Base-by-base conservation (phyloP, 2,329 filamentous ascomycete genomes). In the Stagonosporopsis vannaccii region DNA sequence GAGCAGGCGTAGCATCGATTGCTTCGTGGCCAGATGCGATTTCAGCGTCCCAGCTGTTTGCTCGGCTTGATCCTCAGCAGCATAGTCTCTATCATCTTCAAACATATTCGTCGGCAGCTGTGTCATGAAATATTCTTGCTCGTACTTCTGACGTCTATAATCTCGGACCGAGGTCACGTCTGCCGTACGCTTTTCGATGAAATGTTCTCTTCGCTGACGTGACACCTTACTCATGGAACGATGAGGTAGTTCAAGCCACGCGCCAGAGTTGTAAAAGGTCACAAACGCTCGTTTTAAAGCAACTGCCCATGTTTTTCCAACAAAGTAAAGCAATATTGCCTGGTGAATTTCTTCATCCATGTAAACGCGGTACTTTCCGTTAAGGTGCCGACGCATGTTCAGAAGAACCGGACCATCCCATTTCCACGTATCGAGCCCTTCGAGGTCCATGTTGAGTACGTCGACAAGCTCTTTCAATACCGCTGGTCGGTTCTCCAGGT, bases 271-370 rank as follows among this genome's bases (percentile, higher is more conserved):
- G 42, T 77, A 74, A 36, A 68, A 68, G 44, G 78, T 74, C 0
- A 30, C 51, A 42, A 85, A 81, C 0, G 68, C 74, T 7, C 65
- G 40, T 42, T 80, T 81, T 59, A 85, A 75, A 30, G 77, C 71
- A 4, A 82, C 77, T 2, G 80, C 77, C 80, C 82, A 85, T 45
- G 77, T 78, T 4, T 82, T 70, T 6, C 83, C 84, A 32, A 86
- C 76, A 58, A 80, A 84, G 40, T 86, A 82, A 2, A 85, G 68
- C 22, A 86, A 76, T 7, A 86, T 77, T 1, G 81, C 80, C 61
- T 85, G 81, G 7, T 85, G 78, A 19, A 85, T 74, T 58, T 87
- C 85, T 61, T 84, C 82, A 45, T 86, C 82, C 77, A 85, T 84
- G 64, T 80, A 85, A 23, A 86, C 81, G 2, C 84, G 78, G 65